Base-by-base conservation (phyloP, 305 asterid species). In the Vinca major region DNA sequence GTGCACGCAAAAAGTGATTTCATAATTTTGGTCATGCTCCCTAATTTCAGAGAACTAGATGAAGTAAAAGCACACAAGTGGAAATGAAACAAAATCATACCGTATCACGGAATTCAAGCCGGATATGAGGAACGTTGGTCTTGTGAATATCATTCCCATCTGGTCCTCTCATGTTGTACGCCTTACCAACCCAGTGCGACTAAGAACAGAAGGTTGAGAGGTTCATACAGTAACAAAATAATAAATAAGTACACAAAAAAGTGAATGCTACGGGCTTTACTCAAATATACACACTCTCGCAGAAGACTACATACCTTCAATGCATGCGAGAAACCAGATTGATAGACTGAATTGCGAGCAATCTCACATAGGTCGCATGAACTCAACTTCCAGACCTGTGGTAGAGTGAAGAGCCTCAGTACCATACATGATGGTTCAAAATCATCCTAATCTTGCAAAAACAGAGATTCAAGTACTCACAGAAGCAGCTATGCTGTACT, bases 121-220 rank as follows among this genome's bases (percentile, higher is more conserved):
- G 83, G 73, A 93, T 91, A 74, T 88, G 96, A 72, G 99, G 99
- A 64, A 93, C 99, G 71, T 93, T 93, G 57, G 99, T 93, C 90
- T 77, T 87, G 82, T 77, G 99, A 77, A 91, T 93, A 79, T 93
- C 96, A 67, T 93, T 93, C 63, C 96, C 99, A 75, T 91, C 88
- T 2, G 99, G 96, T 65, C 96, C 96, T 71, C 85, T 91, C 83
- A 70, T 88, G 88, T 72, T 89, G 79, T 91, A 93, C 79, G 77
- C 93, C 84, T 84, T 80, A 20, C 97, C 99, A 47, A 93, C 77
- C 99, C 99, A 93, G 79, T 93, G 99, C n/a, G 96, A 73, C 99
- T 93, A 85, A 64, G 61, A 58, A 65, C 63, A 63, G 70, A 48
- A 71, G 50, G 2, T 58, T 47, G 58, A 39, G 58, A 39, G 6